These are phyloP conservation scores for Xylaria grammica DNA, from an alignment of 495 filamentous ascomycete species.

Conservation along the genomic window DNA sequence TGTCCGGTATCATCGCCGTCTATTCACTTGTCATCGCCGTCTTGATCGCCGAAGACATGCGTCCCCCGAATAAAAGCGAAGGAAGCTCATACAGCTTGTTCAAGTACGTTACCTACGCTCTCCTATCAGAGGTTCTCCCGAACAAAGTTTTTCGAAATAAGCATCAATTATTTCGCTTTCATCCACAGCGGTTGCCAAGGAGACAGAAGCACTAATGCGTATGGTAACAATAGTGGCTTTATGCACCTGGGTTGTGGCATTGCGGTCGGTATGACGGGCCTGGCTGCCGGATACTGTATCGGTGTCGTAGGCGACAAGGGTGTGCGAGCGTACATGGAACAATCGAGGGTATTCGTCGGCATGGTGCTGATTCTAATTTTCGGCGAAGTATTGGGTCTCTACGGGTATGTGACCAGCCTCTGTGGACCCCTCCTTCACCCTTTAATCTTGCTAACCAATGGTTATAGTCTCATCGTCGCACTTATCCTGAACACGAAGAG, in stretches of 20 bases:
- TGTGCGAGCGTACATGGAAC: slow-evolving; percentile 92
- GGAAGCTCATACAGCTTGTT: slow-evolving; percentile 73
- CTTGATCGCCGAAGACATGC: slow-evolving; percentile 85
- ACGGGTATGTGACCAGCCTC: slow-evolving; percentile 70
- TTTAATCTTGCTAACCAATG: slow-evolving; percentile 21
- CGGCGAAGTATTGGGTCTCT: slow-evolving; percentile 94
- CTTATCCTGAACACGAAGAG: slow-evolving; percentile 61
- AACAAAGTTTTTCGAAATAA: neutral
- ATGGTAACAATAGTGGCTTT: slow-evolving; percentile 67
- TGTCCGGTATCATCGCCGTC: slow-evolving; percentile 99
- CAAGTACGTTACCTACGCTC: slow-evolving; percentile 59
- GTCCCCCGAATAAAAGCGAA: slow-evolving; percentile 59
- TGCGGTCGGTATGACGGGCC: slow-evolving; percentile 85
- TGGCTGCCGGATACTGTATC: slow-evolving; percentile 97
- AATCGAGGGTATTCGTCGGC: slow-evolving; percentile 94
- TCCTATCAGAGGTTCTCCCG: slow-evolving; percentile 23
- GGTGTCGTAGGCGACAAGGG: slow-evolving; percentile 94
- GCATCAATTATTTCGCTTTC: neutral
- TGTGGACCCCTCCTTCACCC: neutral
- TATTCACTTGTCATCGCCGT: slow-evolving; percentile 97
- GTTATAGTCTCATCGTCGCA: slow-evolving; percentile 50
- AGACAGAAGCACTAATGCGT: slow-evolving; percentile 8
- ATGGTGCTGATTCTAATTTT: slow-evolving; percentile 99
- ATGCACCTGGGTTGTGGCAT: slow-evolving; percentile 93
- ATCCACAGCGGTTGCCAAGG: slow-evolving; percentile 5